A percentile compares a stretch with the other conserved stretches of the same genome.
These are phyloP conservation scores for Cyanidiococcus yangmingshanensis DNA, from an alignment of 23 red algal species.

Conservation along the genomic window DNA sequence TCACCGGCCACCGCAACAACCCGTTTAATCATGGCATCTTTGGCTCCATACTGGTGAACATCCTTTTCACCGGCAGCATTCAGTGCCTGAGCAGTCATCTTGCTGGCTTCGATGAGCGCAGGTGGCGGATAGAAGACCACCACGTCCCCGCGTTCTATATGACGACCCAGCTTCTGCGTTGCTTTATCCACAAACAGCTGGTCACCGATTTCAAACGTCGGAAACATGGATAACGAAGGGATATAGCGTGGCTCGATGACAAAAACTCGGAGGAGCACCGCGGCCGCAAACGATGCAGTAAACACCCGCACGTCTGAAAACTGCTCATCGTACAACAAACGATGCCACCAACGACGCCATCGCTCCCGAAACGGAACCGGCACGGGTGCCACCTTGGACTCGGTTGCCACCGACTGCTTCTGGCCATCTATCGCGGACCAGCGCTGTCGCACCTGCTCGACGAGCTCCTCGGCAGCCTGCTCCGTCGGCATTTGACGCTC, in stretches of 20 bases:
- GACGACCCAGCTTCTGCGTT: slow-evolving; percentile 37
- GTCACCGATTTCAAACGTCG: slow-evolving; percentile 86
- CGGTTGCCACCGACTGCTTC: not conserved
- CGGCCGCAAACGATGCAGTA: slow-evolving; percentile 54
- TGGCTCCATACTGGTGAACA: not conserved
- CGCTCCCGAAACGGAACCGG: not conserved
- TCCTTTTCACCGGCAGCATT: not conserved
- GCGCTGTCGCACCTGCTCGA: not conserved
- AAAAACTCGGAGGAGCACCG: slow-evolving; percentile 46
- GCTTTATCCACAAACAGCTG: slow-evolving; percentile 95
- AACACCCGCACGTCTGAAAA: slow-evolving; percentile 80
- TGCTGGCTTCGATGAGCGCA: slow-evolving; percentile 32
- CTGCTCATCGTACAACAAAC: slow-evolving; percentile 43
- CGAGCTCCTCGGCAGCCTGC: not conserved
- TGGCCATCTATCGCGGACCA: not conserved
- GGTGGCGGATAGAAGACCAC: slow-evolving; percentile 83
- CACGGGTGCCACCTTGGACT: not conserved
- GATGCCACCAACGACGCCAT: not conserved
- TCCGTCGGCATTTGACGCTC: not conserved
- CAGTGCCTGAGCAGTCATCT: not conserved
- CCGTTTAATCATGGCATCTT: slow-evolving; percentile 57
- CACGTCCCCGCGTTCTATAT: slow-evolving; percentile 50
- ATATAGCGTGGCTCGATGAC: slow-evolving; percentile 92
- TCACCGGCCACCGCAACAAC: slow-evolving; percentile 75
- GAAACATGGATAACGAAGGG: slow-evolving; percentile 86